Conservation (phyloP, 768 basidiomycete genomes). For the Auriscalpium microsporum region DNA sequence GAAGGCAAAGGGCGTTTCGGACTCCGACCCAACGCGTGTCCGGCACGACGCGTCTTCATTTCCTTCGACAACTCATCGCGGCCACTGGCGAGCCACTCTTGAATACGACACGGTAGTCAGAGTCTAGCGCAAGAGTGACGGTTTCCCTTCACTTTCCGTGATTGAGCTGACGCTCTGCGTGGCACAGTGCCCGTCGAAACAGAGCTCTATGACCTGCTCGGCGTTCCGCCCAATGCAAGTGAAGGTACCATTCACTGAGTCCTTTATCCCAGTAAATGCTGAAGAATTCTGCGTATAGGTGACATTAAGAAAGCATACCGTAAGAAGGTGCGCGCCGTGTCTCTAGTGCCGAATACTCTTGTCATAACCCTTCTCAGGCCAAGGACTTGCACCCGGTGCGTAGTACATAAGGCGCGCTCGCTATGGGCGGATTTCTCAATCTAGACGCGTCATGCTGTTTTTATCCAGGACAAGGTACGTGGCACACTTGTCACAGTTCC, state of each 20-base stretch:
- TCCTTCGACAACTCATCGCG: no score
- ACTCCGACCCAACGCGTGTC: not conserved
- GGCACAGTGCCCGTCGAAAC: constrained; percentile 61
- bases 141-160: not conserved
- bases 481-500: not conserved
- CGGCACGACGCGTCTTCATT: not conserved
- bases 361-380: constrained; percentile 40
- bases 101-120: not conserved
- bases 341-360: constrained; percentile 9
- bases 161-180: not conserved
- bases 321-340: constrained; percentile 57
- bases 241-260: constrained; percentile 43
- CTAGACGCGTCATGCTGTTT: constrained; percentile 8
- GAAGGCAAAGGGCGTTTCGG: not conserved
- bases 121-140: not conserved
- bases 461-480: constrained; percentile 58
- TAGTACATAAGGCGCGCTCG: constrained; percentile 9
- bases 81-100: not conserved
- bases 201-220: constrained; percentile 82
- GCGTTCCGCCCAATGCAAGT: constrained; percentile 57
- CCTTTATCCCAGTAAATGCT: constrained; percentile 7
- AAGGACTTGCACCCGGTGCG: constrained; percentile 83
- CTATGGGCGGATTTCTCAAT: constrained; percentile 6
- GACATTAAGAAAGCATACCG: constrained; percentile 95
- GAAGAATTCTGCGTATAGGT: constrained; percentile 30